These are phyloP conservation scores for Smittium mucronatum DNA, from an alignment of 371 early-diverging fungal genomes.

Conservation along the genomic window DNA sequence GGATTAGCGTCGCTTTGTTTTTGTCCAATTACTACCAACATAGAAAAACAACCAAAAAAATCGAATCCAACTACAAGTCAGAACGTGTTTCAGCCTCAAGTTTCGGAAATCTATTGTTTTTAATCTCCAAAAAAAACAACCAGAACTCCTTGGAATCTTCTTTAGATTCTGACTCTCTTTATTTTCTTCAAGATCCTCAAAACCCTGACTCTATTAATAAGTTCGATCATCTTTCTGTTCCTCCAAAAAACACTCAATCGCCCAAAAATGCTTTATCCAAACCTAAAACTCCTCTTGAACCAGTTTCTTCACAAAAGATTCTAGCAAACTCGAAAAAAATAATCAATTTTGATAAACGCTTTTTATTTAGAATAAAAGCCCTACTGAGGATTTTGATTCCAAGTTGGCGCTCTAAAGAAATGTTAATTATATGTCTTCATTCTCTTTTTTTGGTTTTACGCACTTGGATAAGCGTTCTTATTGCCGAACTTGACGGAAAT, in stretches of 20 bases:
- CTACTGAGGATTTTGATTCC: conserved; percentile 64
- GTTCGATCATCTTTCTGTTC: neutral
- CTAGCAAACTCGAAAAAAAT: conserved; percentile 2
- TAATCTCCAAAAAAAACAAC: neutral
- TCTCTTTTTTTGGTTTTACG: conserved; percentile 75
- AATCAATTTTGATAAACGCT: conserved; percentile 3
- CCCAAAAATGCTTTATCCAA: neutral
- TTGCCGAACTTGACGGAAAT: conserved; percentile 83
- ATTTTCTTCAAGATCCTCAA: neutral
- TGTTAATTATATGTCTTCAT: conserved; percentile 62
- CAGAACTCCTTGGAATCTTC: neutral
- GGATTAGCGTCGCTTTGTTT: conserved; percentile 18
- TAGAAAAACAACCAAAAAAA: conserved; percentile 23
- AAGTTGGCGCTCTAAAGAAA: conserved; percentile 56
- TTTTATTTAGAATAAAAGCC: conserved; percentile 41
- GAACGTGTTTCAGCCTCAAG: conserved; percentile 19
- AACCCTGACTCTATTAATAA: neutral
- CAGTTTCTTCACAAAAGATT: neutral
- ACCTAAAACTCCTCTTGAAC: neutral
- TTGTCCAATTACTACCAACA: conserved; percentile 29
- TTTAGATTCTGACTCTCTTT: neutral
- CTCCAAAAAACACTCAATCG: neutral
- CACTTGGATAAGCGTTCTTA: conserved; percentile 82
- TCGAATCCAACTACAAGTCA: conserved; percentile 14
- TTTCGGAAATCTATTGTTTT: conserved; percentile 21